A percentile compares a stretch with the other conserved stretches of the same genome.
Conservation (phyloP, 805 yeast species). For the Metahyphopichia silvanorum region DNA sequence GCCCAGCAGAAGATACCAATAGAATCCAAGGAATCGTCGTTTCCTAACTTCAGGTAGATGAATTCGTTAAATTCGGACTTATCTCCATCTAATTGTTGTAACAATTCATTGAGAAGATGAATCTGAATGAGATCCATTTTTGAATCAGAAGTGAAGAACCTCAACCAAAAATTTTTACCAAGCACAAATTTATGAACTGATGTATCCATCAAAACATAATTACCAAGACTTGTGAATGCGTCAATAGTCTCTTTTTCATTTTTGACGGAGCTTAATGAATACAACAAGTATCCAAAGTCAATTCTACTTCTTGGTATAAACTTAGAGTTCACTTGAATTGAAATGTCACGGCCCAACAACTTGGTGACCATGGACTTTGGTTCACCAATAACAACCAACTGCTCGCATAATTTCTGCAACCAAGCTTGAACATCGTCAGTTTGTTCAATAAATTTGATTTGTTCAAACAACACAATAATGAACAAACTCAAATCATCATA, state of each 20-base stretch:
- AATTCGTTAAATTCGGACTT: neutral
- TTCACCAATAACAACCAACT: conserved; percentile 59
- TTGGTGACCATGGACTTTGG: conserved; percentile 26
- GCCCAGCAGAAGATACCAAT: neutral
- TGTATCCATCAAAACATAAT: neutral
- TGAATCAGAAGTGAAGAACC: neutral
- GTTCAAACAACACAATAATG: conserved; percentile 52
- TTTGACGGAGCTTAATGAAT: neutral
- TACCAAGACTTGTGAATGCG: neutral
- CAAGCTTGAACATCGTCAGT: conserved; percentile 36
- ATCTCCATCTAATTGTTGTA: neutral
- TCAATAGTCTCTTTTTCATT: conserved; percentile 1
- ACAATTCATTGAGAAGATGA: no score
- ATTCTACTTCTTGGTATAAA: neutral
- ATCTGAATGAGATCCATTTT: no score
- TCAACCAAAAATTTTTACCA: neutral
- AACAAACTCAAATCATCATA: conserved; percentile 30
- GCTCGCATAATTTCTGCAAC: conserved; percentile 48
- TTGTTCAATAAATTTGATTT: conserved; percentile 50
- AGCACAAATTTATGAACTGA: neutral
- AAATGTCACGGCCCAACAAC: conserved; percentile 8
- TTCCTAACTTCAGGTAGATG: neutral
- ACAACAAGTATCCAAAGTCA: neutral
- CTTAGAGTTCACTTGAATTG: conserved; percentile 1
- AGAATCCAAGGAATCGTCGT: neutral